phyloP scores from a whole-genome alignment of 495 filamentous ascomycete genomes.

The Penicillium crystallinum region DNA sequence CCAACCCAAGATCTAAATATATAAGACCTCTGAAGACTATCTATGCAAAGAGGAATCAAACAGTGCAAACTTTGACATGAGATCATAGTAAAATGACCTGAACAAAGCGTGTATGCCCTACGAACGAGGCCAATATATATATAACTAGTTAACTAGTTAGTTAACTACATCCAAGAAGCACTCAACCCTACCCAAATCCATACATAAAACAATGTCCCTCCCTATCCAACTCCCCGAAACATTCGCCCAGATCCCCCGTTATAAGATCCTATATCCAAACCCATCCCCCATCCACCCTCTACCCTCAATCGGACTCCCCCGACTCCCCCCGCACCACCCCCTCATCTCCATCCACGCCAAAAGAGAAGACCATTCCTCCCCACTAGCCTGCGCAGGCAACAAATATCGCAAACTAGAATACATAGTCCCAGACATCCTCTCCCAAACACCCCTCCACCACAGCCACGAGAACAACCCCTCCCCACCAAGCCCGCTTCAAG shows the following conservation, averaged over 20 bases:
- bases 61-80: too few species aligned
- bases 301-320: slow-evolving; percentile 13
- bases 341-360: slow-evolving; percentile 31
- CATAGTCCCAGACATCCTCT: slow-evolving; percentile 35
- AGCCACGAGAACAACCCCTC: slow-evolving; percentile 19
- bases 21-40: too few species aligned
- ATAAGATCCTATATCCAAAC: slow-evolving; percentile 28
- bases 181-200: background rate
- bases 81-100: too few species aligned
- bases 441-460: slow-evolving; percentile 10
- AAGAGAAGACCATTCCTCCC: slow-evolving; percentile 38
- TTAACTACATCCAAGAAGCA: too few species aligned
- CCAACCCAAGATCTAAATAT: too few species aligned
- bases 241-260: slow-evolving; percentile 28
- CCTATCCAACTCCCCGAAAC: slow-evolving; percentile 19
- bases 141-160: too few species aligned
- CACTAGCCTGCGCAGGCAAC: slow-evolving; percentile 36
- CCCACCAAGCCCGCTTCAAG: background rate
- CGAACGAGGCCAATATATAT: too few species aligned
- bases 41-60: too few species aligned
- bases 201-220: slow-evolving; percentile 1
- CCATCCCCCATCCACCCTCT: slow-evolving; percentile 34
- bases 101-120: too few species aligned
- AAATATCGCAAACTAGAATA: slow-evolving; percentile 45
- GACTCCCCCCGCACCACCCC: slow-evolving; percentile 4